Evolutionary conservation across 331 rosid genomes (phyloP).

Genomic region (Quercus tomentella): DNA sequence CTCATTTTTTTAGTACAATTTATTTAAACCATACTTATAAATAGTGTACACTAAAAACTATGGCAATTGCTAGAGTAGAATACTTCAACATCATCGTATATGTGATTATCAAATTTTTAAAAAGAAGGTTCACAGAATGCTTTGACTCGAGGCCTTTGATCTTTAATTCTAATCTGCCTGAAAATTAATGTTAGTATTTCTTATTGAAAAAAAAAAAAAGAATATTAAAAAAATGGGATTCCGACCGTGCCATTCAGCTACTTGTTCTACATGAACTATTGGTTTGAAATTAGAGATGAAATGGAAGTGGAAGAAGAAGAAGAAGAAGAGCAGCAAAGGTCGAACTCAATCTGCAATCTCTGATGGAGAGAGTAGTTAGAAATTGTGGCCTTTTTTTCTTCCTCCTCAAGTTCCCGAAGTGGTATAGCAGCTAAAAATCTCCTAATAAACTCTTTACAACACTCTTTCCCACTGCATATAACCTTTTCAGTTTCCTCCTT

Average conservation of each 20-base stretch:
- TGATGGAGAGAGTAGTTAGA: conserved; percentile 35
- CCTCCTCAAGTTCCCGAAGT: conserved; percentile 52
- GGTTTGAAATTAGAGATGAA: conserved; percentile 26
- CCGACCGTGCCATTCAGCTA: conserved; percentile 4
- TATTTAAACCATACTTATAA: too few relatives aligned
- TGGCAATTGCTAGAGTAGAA: too few relatives aligned
- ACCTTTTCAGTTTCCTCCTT: conserved; percentile 9
- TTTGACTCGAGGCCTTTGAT: background rate
- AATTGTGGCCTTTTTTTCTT: conserved; percentile 28
- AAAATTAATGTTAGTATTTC: background rate
- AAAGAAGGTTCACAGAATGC: background rate
- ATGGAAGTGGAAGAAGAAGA: conserved; percentile 24
- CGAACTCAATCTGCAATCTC: conserved; percentile 73
- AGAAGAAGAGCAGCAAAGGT: conserved; percentile 30
- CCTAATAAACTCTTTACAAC: conserved; percentile 72
- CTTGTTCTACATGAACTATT: background rate
- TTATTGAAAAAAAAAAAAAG: background rate
- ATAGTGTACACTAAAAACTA: too few relatives aligned
- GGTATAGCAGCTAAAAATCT: conserved; percentile 66
- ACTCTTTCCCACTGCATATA: conserved; percentile 66
- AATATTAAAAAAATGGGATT: background rate
- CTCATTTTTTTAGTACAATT: too few relatives aligned
- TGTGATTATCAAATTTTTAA: background rate
- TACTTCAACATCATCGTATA: background rate
- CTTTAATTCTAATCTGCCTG: background rate